Evolutionary conservation across 768 basidiomycete species (phyloP).

Genomic region (Hemileccinum rubropunctum): DNA sequence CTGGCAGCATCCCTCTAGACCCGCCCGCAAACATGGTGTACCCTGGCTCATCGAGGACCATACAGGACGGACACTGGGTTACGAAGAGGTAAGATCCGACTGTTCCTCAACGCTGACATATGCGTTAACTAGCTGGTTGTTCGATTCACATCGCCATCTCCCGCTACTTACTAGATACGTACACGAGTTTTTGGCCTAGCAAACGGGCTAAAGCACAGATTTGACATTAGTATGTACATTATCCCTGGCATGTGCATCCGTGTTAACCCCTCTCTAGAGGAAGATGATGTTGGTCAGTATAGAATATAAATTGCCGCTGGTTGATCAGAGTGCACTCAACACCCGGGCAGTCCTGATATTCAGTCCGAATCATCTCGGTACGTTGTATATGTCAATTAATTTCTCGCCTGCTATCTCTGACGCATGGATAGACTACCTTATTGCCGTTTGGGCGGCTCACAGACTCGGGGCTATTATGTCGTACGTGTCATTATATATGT

Average conservation of each 20-base stretch:
- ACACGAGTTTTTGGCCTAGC: slow-evolving; percentile 37
- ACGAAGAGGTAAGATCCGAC: slow-evolving; percentile 34
- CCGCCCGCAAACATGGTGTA: slow-evolving; percentile 19
- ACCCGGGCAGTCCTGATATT: slow-evolving; percentile 53
- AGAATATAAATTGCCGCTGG: no score
- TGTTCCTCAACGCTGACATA: not conserved
- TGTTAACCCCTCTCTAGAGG: slow-evolving; percentile 23
- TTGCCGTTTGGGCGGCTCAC: slow-evolving; percentile 56
- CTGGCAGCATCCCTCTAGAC: slow-evolving; percentile 31
- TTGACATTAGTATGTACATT: slow-evolving; percentile 31
- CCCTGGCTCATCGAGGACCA: slow-evolving; percentile 44
- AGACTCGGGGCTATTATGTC: slow-evolving; percentile 55
- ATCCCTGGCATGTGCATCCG: not conserved
- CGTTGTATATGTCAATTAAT: slow-evolving; percentile 8
- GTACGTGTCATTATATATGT: slow-evolving; percentile 38
- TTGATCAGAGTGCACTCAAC: slow-evolving; percentile 4
- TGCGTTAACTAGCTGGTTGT: not conserved
- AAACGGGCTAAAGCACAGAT: slow-evolving; percentile 35
- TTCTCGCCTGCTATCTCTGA: not conserved
- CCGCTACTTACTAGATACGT: slow-evolving; percentile 27
- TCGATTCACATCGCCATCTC: not conserved
- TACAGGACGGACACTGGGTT: slow-evolving; percentile 33
- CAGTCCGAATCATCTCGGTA: slow-evolving; percentile 67
- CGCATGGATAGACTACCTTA: slow-evolving; percentile 44
- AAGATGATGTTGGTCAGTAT: slow-evolving; percentile 39